These are phyloP conservation scores for Pseudoscleropodium purum DNA, from an alignment of 225 moss, liverwort and hornwort genomes.

Conservation along the genomic window DNA sequence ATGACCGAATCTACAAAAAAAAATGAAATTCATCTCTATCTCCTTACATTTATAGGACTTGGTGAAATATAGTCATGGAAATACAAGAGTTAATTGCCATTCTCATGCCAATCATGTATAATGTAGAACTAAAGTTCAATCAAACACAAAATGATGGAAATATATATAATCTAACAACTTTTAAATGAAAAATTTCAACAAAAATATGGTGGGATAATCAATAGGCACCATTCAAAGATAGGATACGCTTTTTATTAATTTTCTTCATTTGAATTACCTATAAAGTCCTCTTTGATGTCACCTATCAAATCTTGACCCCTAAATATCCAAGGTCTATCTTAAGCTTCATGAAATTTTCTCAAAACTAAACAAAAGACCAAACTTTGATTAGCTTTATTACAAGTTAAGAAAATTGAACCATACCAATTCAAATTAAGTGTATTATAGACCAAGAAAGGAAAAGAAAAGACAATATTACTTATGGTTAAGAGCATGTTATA, in stretches of 20 bases:
- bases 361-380: not conserved
- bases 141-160: not conserved
- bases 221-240: not conserved
- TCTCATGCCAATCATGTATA: not conserved
- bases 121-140: not conserved
- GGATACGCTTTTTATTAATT: not conserved
- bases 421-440: too few species aligned
- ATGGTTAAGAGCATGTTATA: not conserved
- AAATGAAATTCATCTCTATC: not conserved
- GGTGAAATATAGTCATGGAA: not conserved
- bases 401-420: too few species aligned
- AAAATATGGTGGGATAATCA: not conserved
- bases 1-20: not conserved
- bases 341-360: not conserved
- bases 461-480: too few species aligned
- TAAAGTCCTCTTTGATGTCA: not conserved
- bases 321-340: not conserved
- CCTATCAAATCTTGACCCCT: not conserved
- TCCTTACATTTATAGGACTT: not conserved
- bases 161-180: not conserved
- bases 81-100: not conserved
- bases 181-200: not conserved
- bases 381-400: too few species aligned
- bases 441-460: too few species aligned
- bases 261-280: not conserved